phyloP scores from a whole-genome alignment of 2,329 filamentous ascomycete genomes.

The Geosmithia flava region DNA sequence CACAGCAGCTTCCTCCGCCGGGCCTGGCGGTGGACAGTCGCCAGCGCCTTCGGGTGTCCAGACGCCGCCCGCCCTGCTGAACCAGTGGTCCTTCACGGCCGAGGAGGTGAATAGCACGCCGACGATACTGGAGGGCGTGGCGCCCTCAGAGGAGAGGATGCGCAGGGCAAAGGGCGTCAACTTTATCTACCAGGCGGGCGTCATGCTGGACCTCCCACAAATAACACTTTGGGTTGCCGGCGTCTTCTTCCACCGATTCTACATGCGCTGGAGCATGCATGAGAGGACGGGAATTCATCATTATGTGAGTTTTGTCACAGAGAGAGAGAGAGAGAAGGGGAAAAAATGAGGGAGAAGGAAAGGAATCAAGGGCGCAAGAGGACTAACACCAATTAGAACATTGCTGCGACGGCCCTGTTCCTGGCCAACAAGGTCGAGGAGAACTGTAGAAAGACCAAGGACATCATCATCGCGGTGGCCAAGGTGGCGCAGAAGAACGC shows the following conservation, averaged over 20 bases:
- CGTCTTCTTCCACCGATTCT: conserved; percentile 92
- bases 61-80: conserved; percentile 22
- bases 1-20: conserved; percentile 26
- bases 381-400: conserved; percentile 38
- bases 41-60: conserved; percentile 26
- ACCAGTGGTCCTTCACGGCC: conserved; percentile 82
- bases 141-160: conserved; percentile 63
- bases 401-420: conserved; percentile 84
- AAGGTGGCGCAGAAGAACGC: conserved; percentile 92
- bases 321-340: too few species aligned
- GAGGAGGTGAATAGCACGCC: conserved; percentile 75
- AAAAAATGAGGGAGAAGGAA: neutral
- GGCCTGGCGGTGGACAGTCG: conserved; percentile 25
- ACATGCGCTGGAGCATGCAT: conserved; percentile 76
- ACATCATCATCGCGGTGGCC: conserved; percentile 85
- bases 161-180: conserved; percentile 85
- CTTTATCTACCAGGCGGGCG: conserved; percentile 90
- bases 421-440: conserved; percentile 96
- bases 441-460: conserved; percentile 89
- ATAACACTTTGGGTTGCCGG: conserved; percentile 85
- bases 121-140: conserved; percentile 71
- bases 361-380: too few species aligned
- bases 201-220: conserved; percentile 84
- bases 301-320: conserved; percentile 48
- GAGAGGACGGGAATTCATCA: conserved; percentile 73